Evolutionary conservation across 2,329 filamentous ascomycete species (phyloP).

Genomic region (Diplocarpon rosae): DNA sequence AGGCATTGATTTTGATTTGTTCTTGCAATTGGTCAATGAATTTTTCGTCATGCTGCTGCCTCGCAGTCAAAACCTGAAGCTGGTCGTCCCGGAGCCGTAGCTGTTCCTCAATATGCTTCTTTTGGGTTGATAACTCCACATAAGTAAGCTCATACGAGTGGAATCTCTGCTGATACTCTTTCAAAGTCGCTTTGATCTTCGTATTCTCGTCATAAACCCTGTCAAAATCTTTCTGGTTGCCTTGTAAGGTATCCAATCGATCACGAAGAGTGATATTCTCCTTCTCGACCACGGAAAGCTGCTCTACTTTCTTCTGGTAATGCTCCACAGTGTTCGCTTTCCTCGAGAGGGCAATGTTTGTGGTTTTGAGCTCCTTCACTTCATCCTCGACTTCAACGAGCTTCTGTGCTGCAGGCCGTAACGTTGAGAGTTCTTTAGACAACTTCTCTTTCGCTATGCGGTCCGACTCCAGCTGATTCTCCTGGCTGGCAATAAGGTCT

Average conservation of each 20-base stretch:
- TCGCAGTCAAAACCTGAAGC: constrained; percentile 27
- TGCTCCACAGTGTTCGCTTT: constrained; percentile 53
- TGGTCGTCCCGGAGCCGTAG: constrained; percentile 23
- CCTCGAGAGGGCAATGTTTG: constrained; percentile 46
- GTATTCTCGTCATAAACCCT: constrained; percentile 21
- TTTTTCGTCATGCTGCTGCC: constrained; percentile 34
- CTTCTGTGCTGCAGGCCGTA: constrained; percentile 36
- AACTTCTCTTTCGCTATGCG: constrained; percentile 33
- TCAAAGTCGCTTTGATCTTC: constrained; percentile 27
- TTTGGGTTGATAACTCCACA: constrained; percentile 30
- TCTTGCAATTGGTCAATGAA: constrained; percentile 45
- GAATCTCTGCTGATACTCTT: constrained; percentile 30
- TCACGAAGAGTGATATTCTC: constrained; percentile 45
- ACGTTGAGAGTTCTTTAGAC: constrained; percentile 37
- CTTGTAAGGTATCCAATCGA: constrained; percentile 42
- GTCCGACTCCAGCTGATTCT: constrained; percentile 50
- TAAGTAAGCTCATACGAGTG: constrained; percentile 27
- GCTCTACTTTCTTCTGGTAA: constrained; percentile 51
- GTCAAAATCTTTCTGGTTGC: constrained; percentile 31
- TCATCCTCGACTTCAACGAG: constrained; percentile 46
- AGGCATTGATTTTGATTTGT: constrained; percentile 28
- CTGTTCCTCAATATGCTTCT: constrained; percentile 36
- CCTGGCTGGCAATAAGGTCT: constrained; percentile 59
- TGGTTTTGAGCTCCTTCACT: constrained; percentile 46
- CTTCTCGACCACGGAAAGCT: constrained; percentile 41